Base-by-base conservation (phyloP, 495 filamentous ascomycete genomes). In the Apiosordaria backusii region DNA sequence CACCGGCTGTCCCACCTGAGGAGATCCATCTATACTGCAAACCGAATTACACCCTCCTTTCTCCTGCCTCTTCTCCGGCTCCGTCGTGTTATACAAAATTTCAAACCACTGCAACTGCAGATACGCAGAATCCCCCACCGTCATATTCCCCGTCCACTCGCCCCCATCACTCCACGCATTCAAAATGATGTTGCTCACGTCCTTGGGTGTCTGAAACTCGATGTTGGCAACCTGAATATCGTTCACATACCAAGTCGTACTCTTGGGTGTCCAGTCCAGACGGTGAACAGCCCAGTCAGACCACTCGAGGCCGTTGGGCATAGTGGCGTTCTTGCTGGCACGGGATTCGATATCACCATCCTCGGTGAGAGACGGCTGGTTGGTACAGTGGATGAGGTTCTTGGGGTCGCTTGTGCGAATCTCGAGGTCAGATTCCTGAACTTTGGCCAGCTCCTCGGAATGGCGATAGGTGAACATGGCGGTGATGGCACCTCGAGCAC, bases 91-190 rank as follows among this genome's bases (percentile, higher is more conserved):
- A 68, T 87, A 93, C 4, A 86, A 82, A 65, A 92, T 69, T 70
- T 93, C 89, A 23, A 92, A 84, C 84, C 88, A 92, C 71, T 92
- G 87, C 26, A 93, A 81, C 68, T 89, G 88, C 69, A 92, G 74
- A 62, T 84, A 83, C 4, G 90, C 89, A 25, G 82, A 81, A 2
- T 83, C 79, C 0, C 80, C 80, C 1, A 84, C 69, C 9, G 67
- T 79, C 89, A 93, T 89, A 67, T 91, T 88, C 1, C 90, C 90
- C 1, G 87, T 84, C 90, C 90, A 93, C 3, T 76, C 68, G 0
- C 89, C 87, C 0, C 90, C 90, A 70, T 92, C 86, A 72, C 87
- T 89, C 90, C 90, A 93, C 40, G 90, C 83, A 66, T 93, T 92
- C 50, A 92, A 71, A 4, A 89, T 84, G 22, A 93, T 66, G 61